Percentiles rank a stretch among this genome's conserved stretches.
phyloP scores from a whole-genome alignment of 106 monocot genomes.

The Agapanthus africanus region DNA sequence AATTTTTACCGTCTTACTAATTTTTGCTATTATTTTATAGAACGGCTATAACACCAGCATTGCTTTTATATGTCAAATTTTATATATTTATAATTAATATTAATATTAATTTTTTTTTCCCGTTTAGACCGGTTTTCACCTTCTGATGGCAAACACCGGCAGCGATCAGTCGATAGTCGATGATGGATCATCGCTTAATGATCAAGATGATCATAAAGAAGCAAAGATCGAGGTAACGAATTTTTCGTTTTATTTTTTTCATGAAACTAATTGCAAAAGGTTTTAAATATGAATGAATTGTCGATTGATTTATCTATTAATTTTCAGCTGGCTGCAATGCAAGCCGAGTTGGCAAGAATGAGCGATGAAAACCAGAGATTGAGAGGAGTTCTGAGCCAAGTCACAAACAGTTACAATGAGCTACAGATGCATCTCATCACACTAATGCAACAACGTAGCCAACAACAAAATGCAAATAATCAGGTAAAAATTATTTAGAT shows the following conservation, averaged over 20 bases:
- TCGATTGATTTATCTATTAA: neutral
- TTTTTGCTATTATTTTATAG: neutral
- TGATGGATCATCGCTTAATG: conserved; percentile 32
- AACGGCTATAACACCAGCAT: neutral
- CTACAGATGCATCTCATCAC: conserved; percentile 57
- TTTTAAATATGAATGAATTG: neutral
- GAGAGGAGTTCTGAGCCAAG: conserved; percentile 46
- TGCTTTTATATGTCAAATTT: neutral
- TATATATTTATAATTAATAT: neutral
- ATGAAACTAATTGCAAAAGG: no score
- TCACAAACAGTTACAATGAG: conserved; percentile 49
- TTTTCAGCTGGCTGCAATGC: conserved; percentile 3
- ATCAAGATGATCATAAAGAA: conserved; percentile 39
- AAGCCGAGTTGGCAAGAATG: conserved; percentile 41
- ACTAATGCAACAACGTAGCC: conserved; percentile 43
- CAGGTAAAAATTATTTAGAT: neutral
- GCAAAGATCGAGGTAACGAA: conserved; percentile 45
- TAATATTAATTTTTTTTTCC: neutral
- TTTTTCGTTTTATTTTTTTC: neutral
- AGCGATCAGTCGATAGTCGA: conserved; percentile 66
- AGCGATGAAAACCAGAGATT: conserved; percentile 74
- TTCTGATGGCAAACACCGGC: conserved; percentile 41
- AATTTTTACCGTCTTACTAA: neutral
- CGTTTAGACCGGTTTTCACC: conserved; percentile 50
- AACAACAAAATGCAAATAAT: neutral